Evolutionary conservation across 371 early-diverging fungal genomes (phyloP).

Genomic region (Sporodiniella umbellata): DNA sequence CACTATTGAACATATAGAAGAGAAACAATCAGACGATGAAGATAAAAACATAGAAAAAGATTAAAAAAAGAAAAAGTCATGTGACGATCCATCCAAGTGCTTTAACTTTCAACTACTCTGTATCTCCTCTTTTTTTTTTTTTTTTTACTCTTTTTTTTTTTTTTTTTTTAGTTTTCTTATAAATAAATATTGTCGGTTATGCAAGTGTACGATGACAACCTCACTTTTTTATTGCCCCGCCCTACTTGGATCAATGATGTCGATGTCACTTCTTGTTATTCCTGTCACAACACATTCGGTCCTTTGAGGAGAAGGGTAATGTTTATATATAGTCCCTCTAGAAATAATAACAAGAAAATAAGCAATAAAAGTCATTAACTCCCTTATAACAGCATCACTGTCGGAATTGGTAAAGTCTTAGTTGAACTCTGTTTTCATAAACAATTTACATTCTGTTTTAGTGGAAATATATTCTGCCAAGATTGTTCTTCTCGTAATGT

Average conservation of each 20-base stretch:
- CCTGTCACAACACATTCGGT: slow-evolving; percentile 40
- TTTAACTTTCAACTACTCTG: no score
- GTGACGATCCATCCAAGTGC: no score
- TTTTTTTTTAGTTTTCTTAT: not conserved
- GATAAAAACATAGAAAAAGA: not conserved
- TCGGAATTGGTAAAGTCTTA: slow-evolving; percentile 55
- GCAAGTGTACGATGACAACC: slow-evolving; percentile 30
- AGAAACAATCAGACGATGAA: not conserved
- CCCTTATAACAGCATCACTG: slow-evolving; percentile 55
- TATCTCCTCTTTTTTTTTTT: no score
- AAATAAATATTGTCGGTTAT: no score
- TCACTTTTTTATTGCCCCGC: slow-evolving; percentile 45
- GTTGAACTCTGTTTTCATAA: no score
- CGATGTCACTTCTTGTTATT: slow-evolving; percentile 36
- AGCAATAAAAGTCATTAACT: no score
- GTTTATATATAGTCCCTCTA: not conserved
- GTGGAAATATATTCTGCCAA: slow-evolving; percentile 64
- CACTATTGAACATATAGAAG: not conserved
- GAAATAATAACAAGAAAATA: no score
- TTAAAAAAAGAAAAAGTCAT: not conserved
- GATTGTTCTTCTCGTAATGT: slow-evolving; percentile 57
- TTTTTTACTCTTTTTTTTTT: not conserved
- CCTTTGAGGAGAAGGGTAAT: slow-evolving; percentile 44
- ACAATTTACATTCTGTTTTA: slow-evolving; percentile 14
- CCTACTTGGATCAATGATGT: slow-evolving; percentile 52